Evolutionary conservation across 345 rosid species (phyloP), one percentile per base, ranked within the genome.

Genomic region (Pseudoturritis turrita): DNA sequence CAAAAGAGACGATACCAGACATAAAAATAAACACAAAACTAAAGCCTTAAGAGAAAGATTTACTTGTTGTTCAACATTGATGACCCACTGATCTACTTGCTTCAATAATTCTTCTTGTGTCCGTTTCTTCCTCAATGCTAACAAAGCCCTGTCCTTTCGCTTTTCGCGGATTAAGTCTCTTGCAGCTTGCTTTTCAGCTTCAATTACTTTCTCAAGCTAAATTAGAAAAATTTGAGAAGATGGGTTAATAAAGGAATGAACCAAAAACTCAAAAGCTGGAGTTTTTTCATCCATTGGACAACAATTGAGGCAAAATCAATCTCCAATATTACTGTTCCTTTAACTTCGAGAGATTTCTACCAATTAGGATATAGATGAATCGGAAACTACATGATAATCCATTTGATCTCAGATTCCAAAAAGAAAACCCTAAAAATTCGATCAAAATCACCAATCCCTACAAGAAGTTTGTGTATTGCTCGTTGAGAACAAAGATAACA

Each of bases 41-140:
- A 28, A 52, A 26, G 36, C 12, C 36, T 52, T 52, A 14, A 1
- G 67, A 50, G 57, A 17, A 41, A 12, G 7, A 67, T 62, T 75
- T 71, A 95, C 99, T 76, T 95, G 98, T 71, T 95, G 97, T 74
- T 95, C 98, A 17, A 95, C 98, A 85, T 95, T 95, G 73, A 95
- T 84, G 78, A 95, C 78, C 99, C 97, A 92, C 13, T 86, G 72
- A 70, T 95, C 98, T 25, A 92, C 96, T 81, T 95, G 97, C 79
- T 91, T 89, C 81, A 95, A 73, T 47, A 95, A 72, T 5, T 89
- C 98, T 58, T 95, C 99, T 58, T 95, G 99, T n/a, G 94, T 46
- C 47, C 77, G 89, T 88, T 95, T 95, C 89, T 92, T 95, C 89
- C 93, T 95, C 81, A 95, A 73, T 4, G 96, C 98, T 68, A 91